Percentiles rank a stretch among this genome's conserved stretches.
Conservation (phyloP, 371 early-diverging fungal species). For the Mucor ambiguus region DNA sequence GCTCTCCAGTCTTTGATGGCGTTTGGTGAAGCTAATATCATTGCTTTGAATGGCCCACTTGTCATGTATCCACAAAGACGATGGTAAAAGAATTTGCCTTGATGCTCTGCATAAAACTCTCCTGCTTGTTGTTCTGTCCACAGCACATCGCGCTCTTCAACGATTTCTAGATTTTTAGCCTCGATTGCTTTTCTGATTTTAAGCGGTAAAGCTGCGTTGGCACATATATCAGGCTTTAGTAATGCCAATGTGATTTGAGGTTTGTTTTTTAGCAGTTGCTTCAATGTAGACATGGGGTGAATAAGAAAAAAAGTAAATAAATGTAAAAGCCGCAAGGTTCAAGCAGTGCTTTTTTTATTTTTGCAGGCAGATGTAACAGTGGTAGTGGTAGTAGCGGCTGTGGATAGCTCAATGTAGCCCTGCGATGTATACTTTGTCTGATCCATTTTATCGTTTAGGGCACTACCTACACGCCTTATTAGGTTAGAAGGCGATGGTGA, state of each 20-base stretch:
- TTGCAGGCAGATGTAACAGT: background rate
- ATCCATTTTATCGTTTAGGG: conserved; percentile 12
- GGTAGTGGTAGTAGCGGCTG: background rate
- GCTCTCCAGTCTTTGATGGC: conserved; percentile 67
- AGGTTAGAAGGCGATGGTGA: background rate
- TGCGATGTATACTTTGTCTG: conserved; percentile 23
- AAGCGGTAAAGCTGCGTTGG: conserved; percentile 53
- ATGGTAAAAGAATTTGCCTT: conserved; percentile 68
- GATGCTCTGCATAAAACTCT: conserved; percentile 67
- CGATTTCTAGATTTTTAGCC: conserved; percentile 50
- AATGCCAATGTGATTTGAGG: conserved; percentile 65
- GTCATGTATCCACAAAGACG: conserved; percentile 74
- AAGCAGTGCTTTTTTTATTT: background rate
- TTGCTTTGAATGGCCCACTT: conserved; percentile 66
- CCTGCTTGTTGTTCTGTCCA: conserved; percentile 70
- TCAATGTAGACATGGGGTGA: background rate
- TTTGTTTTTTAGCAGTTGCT: conserved; percentile 9
- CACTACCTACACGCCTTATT: conserved; percentile 10
- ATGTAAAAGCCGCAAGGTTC: background rate
- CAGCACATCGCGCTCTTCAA: conserved; percentile 44
- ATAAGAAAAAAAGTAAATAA: background rate
- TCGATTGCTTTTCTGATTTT: conserved; percentile 46
- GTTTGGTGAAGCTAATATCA: conserved; percentile 60
- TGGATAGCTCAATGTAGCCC: conserved; percentile 15
- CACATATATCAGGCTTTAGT: conserved; percentile 79